Conservation (phyloP, 2,329 filamentous ascomycete species). For the Dactylellina parvicollis region DNA sequence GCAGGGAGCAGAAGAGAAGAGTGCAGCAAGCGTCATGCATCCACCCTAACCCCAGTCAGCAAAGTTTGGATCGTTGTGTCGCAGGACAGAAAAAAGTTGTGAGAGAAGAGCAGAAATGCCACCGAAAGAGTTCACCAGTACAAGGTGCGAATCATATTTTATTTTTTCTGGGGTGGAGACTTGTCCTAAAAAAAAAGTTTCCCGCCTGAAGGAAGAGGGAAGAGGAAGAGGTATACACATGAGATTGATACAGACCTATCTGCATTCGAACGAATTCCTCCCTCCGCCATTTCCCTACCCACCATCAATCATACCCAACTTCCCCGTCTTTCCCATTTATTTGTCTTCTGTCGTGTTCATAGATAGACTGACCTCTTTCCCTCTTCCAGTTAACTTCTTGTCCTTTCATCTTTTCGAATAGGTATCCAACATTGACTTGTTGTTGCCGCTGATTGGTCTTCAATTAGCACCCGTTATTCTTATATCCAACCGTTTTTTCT, state of each 20-base stretch:
- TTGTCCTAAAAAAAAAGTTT: constrained; percentile 52
- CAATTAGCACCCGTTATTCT: constrained; percentile 34
- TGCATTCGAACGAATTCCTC: constrained; percentile 54
- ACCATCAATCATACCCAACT: constrained; percentile 52
- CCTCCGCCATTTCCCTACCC: constrained; percentile 45
- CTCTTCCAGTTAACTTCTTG: constrained; percentile 48
- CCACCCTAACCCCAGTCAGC: constrained; percentile 54
- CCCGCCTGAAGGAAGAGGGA: constrained; percentile 38
- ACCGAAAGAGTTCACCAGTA: constrained; percentile 49
- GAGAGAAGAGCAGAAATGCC: constrained; percentile 40
- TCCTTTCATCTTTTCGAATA: constrained; percentile 31
- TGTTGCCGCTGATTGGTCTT: constrained; percentile 40
- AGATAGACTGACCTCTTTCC: constrained; percentile 53
- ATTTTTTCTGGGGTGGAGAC: constrained; percentile 45
- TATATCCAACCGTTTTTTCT: constrained; percentile 38
- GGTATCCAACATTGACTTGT: constrained; percentile 48
- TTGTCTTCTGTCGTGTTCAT: constrained; percentile 38
- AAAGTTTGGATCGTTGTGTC: constrained; percentile 54
- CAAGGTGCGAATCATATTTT: constrained; percentile 52
- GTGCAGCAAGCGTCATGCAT: constrained; percentile 53
- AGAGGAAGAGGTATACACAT: constrained; percentile 38
- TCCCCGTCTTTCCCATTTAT: constrained; percentile 46
- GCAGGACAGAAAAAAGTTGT: constrained; percentile 50
- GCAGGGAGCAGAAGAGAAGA: constrained; percentile 51
- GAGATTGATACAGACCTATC: constrained; percentile 36